Percentiles rank a stretch among this genome's conserved stretches.
phyloP scores from a whole-genome alignment of 2,329 filamentous ascomycete genomes.

The Fusarium cicatricum region DNA sequence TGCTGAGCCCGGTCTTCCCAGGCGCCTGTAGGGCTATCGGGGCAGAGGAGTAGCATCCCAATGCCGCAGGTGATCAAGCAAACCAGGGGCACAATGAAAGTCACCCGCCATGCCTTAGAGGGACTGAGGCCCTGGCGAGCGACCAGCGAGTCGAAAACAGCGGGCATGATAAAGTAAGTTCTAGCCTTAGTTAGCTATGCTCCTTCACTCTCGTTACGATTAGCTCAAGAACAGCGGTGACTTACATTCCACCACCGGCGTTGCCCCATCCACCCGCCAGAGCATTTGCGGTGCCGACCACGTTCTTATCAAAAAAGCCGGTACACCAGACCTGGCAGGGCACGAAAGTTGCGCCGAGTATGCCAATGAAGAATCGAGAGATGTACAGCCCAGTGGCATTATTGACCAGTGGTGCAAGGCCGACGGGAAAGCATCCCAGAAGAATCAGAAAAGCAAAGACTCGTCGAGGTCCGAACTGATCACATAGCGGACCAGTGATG shows the following conservation, averaged over 20 bases:
- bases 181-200: constrained; percentile 12
- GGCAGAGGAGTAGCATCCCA: constrained; percentile 75
- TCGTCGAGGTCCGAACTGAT: constrained; percentile 80
- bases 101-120: constrained; percentile 81
- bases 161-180: constrained; percentile 94
- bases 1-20: constrained; percentile 77
- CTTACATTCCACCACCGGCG: constrained; percentile 78
- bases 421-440: constrained; percentile 80
- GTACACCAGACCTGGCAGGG: constrained; percentile 94
- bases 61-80: constrained; percentile 73
- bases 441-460: constrained; percentile 84
- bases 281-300: constrained; percentile 89
- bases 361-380: constrained; percentile 81
- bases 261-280: constrained; percentile 88
- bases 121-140: constrained; percentile 64
- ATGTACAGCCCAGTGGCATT: constrained; percentile 70
- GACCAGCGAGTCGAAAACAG: constrained; percentile 82
- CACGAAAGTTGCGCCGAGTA: constrained; percentile 80
- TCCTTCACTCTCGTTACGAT: neutral
- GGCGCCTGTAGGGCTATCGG: constrained; percentile 82
- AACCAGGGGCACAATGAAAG: constrained; percentile 79
- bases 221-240: neutral
- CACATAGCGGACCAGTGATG: constrained; percentile 83
- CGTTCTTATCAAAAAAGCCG: constrained; percentile 91
- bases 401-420: constrained; percentile 79